Percentiles rank a stretch among this genome's conserved stretches.
Evolutionary conservation across 352 stramenopile genomes (phyloP).

Genomic region (Pythium grandisporangium): DNA sequence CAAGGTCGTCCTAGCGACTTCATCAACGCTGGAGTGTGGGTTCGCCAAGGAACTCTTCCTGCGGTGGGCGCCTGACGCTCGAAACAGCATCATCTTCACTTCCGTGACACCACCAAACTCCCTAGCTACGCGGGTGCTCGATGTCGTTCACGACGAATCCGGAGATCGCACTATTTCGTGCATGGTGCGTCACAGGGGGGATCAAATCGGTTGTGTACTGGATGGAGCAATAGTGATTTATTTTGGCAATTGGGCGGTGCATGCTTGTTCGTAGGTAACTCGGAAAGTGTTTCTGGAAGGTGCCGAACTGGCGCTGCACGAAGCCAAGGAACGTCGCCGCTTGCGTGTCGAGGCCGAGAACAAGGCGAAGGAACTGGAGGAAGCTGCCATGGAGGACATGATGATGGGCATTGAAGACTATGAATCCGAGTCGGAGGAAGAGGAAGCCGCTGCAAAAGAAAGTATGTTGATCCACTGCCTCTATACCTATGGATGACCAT

Average conservation of each 20-base stretch:
- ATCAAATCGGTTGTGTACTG: background rate
- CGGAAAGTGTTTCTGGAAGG: conserved; percentile 74
- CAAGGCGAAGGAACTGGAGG: conserved; percentile 84
- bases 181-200: conserved; percentile 19
- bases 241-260: no score
- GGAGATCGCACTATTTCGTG: conserved; percentile 46
- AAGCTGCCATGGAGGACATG: conserved; percentile 88
- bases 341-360: conserved; percentile 78
- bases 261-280: no score
- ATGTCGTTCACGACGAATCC: conserved; percentile 36
- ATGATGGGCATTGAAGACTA: conserved; percentile 89
- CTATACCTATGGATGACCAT: no score
- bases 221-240: background rate
- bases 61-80: conserved; percentile 59
- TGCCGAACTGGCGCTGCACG: conserved; percentile 74
- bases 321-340: conserved; percentile 80
- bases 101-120: conserved; percentile 45
- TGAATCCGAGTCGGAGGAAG: conserved; percentile 77
- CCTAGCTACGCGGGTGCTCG: conserved; percentile 58
- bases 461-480: conserved; percentile 19
- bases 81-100: conserved; percentile 85
- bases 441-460: conserved; percentile 46
- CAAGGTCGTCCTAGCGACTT: conserved; percentile 82
- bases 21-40: conserved; percentile 65
- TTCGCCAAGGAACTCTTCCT: conserved; percentile 84